A percentile compares a stretch with the other conserved stretches of the same genome.
Conservation (phyloP, 1,284 basidiomycete species). For the Ceratobasidium sp. region DNA sequence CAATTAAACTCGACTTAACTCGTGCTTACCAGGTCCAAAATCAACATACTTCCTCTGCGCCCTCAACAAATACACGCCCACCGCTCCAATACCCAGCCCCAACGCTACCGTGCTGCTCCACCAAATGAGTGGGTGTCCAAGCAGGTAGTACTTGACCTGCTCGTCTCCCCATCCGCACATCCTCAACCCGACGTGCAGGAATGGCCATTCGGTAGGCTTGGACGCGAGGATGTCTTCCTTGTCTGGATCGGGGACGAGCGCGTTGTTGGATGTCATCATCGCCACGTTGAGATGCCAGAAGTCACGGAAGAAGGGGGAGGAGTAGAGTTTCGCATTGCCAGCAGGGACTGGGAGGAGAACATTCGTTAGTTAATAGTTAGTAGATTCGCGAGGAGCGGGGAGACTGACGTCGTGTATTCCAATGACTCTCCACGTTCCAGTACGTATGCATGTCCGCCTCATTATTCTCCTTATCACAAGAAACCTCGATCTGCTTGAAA, state of each 20-base stretch:
- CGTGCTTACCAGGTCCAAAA: slow-evolving; percentile 86
- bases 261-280: slow-evolving; percentile 99
- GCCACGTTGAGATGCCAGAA: slow-evolving; percentile 99
- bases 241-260: slow-evolving; percentile 95
- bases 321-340: slow-evolving; percentile 85
- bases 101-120: slow-evolving; percentile 83
- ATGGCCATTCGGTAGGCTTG: slow-evolving; percentile 93
- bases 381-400: slow-evolving; percentile 17
- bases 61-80: slow-evolving; percentile 80
- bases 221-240: slow-evolving; percentile 98
- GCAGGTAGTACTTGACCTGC: slow-evolving; percentile 91
- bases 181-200: slow-evolving; percentile 85
- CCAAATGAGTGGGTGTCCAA: slow-evolving; percentile 94
- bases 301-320: slow-evolving; percentile 93
- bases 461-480: slow-evolving; percentile 90
- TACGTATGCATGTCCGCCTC: slow-evolving; percentile 87
- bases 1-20: slow-evolving; percentile 54
- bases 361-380: neutral
- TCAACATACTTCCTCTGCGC: slow-evolving; percentile 90
- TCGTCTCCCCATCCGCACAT: slow-evolving; percentile 97
- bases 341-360: slow-evolving; percentile 70
- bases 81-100: slow-evolving; percentile 63
- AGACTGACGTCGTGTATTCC: slow-evolving; percentile 87
- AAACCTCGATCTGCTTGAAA: slow-evolving; percentile 98
- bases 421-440: slow-evolving; percentile 98